Base-by-base conservation (phyloP, 2,329 filamentous ascomycete species). In the Penicillium capsulatum region DNA sequence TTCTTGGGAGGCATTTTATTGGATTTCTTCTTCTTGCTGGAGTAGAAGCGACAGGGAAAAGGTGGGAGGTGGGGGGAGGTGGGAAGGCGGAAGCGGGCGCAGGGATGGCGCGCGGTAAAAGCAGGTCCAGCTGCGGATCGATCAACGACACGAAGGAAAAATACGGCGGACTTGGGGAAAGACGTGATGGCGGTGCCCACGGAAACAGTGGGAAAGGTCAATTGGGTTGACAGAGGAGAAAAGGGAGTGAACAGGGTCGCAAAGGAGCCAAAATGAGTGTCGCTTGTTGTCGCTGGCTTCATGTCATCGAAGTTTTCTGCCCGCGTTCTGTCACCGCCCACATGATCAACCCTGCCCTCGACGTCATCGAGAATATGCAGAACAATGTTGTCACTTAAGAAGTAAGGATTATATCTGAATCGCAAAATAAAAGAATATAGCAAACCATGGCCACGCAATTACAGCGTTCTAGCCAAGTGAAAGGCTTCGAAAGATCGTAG, bases 1-100 rank as follows among this genome's bases (percentile, higher is more conserved):
- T 97, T 97, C 80, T 98, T 98, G 68, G 92, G 92, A 72, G 88
- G 77, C 92, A 98, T 98, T 67, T 80, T 89, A 66, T 68, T 75
- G 67, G 70, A 74, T 67, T 77, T 82, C 62, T 76, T 72, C 63
- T 76, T 72, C 55, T 71, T 74, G 58, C 65, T 73, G 44, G 77
- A 74, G 72, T 77, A 80, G 49, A 66, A 64, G 56, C 75, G 73
- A 55, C 48, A 55, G 50, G 48, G 54, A 37, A 53, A 41, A 57
- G 38, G 47, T 55, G 45, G 42, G 46, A 58, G 50, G 50, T 48
- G 54, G 47, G 50, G 48, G 48, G 51, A 52, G 37, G 51, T 45
- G 41, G 47, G 46, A 55, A 70, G 70, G 72, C 69, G 58, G 63
- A 65, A 63, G 65, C 68, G 53, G 58, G 53, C 45, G 48, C 54